Evolutionary conservation across 345 rosid genomes (phyloP).

Genomic region (Bretschneidera sinensis): DNA sequence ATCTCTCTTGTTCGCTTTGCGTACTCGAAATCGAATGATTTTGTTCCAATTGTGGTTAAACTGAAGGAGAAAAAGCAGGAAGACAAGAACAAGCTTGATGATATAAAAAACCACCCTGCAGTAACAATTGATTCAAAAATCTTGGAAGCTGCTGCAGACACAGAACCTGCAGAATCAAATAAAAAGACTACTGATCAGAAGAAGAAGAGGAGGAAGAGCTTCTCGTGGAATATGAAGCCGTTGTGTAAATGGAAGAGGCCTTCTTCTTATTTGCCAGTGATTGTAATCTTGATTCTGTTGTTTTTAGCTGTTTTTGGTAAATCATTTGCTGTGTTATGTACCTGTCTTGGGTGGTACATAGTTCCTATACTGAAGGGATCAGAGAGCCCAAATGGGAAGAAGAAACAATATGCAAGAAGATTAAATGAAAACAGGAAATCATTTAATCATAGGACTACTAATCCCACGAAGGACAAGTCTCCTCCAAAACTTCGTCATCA

Average conservation of each 20-base stretch:
- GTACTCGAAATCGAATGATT: slow-evolving; percentile 33
- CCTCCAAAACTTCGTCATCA: slow-evolving; percentile 5
- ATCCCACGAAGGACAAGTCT: slow-evolving; percentile 21
- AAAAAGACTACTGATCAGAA: not conserved
- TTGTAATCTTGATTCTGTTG: slow-evolving; percentile 43
- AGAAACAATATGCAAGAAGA: slow-evolving; percentile 40
- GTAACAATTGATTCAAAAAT: too few relatives aligned
- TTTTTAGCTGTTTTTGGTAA: slow-evolving; percentile 57
- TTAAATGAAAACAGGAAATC: slow-evolving; percentile 33
- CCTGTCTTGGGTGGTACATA: slow-evolving; percentile 63
- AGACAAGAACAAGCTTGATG: slow-evolving; percentile 18
- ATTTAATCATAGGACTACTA: slow-evolving; percentile 24
- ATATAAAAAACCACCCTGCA: too few relatives aligned
- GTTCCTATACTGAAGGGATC: slow-evolving; percentile 42
- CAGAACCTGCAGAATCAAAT: not conserved
- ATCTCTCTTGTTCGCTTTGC: slow-evolving; percentile 55
- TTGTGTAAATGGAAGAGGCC: slow-evolving; percentile 37
- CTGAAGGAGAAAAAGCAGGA: slow-evolving; percentile 18
- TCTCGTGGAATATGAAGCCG: slow-evolving; percentile 23
- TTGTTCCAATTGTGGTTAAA: slow-evolving; percentile 55
- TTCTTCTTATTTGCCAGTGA: slow-evolving; percentile 41
- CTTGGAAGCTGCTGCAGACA: too few relatives aligned
- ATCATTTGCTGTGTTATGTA: slow-evolving; percentile 49
- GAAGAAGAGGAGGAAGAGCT: slow-evolving; percentile 19
- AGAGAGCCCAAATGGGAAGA: slow-evolving; percentile 32